These are phyloP conservation scores for Fusarium sp. DNA, from an alignment of 2,329 filamentous ascomycete genomes.

Conservation along the genomic window DNA sequence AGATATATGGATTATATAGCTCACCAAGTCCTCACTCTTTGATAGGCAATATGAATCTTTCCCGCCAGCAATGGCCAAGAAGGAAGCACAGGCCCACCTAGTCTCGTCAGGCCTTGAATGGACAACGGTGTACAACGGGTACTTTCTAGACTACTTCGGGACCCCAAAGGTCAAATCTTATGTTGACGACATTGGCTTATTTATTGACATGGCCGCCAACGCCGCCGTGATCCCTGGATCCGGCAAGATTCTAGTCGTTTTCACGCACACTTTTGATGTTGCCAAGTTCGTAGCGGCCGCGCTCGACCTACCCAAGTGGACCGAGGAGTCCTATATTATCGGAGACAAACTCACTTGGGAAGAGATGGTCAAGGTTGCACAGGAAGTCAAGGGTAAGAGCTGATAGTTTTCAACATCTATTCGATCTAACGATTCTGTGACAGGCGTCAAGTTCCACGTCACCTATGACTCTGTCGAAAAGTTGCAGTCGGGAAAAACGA, in stretches of 20 bases:
- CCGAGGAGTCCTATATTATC: conserved; percentile 50
- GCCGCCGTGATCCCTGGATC: conserved; percentile 27
- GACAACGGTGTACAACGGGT: not conserved
- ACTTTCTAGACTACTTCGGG: not conserved
- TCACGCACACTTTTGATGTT: conserved; percentile 63
- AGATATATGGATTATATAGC: no score
- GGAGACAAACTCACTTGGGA: conserved; percentile 59
- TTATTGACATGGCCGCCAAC: not conserved
- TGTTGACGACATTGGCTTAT: not conserved
- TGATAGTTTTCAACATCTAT: not conserved
- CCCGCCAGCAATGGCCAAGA: not conserved
- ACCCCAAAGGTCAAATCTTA: not conserved
- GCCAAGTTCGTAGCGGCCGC: conserved; percentile 57
- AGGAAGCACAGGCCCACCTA: not conserved
- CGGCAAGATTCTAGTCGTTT: conserved; percentile 56
- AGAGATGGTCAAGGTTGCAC: conserved; percentile 55
- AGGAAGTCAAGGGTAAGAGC: conserved; percentile 51
- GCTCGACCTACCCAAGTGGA: conserved; percentile 58
- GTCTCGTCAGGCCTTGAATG: not conserved
- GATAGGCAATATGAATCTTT: not conserved
- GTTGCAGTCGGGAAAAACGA: conserved; percentile 50
- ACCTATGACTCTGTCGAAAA: conserved; percentile 49
- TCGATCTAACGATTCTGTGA: not conserved
- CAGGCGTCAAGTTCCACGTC: conserved; percentile 53
- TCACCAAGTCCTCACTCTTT: no score